Evolutionary conservation across 805 yeast species (phyloP).

Genomic region (Candida golubevii): DNA sequence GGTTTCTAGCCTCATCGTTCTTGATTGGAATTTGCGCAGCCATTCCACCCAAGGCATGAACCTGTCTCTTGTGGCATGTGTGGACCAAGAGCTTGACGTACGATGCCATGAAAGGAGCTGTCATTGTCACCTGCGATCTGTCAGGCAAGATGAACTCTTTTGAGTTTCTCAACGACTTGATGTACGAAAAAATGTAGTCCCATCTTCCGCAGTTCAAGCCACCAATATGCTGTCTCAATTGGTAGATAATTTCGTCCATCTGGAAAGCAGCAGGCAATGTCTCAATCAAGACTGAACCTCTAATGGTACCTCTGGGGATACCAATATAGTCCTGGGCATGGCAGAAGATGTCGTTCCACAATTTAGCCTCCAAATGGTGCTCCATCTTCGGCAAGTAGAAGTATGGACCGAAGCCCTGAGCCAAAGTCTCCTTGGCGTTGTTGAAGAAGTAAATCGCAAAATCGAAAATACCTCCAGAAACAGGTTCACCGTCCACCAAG

Average conservation of each 20-base stretch:
- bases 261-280: conserved; percentile 84
- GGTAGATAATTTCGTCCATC: conserved; percentile 78
- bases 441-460: conserved; percentile 76
- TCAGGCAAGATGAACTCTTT: conserved; percentile 70
- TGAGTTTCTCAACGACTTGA: conserved; percentile 68
- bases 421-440: conserved; percentile 59
- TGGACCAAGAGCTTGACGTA: conserved; percentile 71
- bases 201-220: conserved; percentile 88
- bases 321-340: conserved; percentile 69
- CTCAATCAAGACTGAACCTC: conserved; percentile 79
- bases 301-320: conserved; percentile 69
- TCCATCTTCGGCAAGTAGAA: conserved; percentile 85
- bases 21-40: conserved; percentile 85
- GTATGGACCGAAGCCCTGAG: conserved; percentile 73
- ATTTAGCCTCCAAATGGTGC: conserved; percentile 75
- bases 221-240: conserved; percentile 69
- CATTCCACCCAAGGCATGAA: conserved; percentile 89
- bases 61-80: conserved; percentile 73
- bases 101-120: conserved; percentile 75
- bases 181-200: conserved; percentile 82
- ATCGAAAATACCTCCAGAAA: conserved; percentile 73
- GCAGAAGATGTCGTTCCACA: conserved; percentile 79
- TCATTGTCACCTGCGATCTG: conserved; percentile 75
- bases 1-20: conserved; percentile 59
- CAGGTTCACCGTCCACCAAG: conserved; percentile 68